phyloP scores from a whole-genome alignment of 1,284 basidiomycete species.

The Anthracocystis panici-leucophaei region DNA sequence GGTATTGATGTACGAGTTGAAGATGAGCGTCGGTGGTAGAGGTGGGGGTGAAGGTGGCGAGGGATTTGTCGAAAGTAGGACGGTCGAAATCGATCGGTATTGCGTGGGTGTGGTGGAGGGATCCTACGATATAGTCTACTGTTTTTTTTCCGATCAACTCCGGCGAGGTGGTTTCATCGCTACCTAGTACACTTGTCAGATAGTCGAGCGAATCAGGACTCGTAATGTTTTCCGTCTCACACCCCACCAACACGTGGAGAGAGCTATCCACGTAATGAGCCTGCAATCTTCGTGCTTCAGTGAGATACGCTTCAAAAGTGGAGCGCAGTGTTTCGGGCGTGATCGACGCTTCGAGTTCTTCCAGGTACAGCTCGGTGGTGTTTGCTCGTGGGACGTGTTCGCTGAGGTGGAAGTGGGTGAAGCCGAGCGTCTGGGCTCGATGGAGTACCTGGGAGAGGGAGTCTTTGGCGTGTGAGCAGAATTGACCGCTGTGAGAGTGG shows the following conservation, averaged over 20 bases:
- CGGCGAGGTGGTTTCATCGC: slow-evolving; percentile 36
- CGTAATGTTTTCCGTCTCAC: slow-evolving; percentile 93
- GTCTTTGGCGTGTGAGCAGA: slow-evolving; percentile 88
- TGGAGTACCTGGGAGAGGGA: slow-evolving; percentile 82
- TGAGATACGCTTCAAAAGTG: slow-evolving; percentile 79
- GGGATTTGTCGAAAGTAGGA: slow-evolving; percentile 76
- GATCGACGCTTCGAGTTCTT: slow-evolving; percentile 76
- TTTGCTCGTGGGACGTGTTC: slow-evolving; percentile 94
- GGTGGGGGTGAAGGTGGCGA: slow-evolving; percentile 72
- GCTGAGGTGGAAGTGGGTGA: slow-evolving; percentile 86
- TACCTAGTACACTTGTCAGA: slow-evolving; percentile 72
- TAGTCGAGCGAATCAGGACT: slow-evolving; percentile 75
- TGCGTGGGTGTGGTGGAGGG: slow-evolving; percentile 87
- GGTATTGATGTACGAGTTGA: slow-evolving; percentile 47
- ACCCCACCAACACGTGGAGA: slow-evolving; percentile 85
- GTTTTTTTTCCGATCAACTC: slow-evolving; percentile 33
- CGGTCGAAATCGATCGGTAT: slow-evolving; percentile 94
- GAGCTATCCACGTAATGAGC: slow-evolving; percentile 14
- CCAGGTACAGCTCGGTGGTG: slow-evolving; percentile 85
- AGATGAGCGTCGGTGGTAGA: slow-evolving; percentile 23
- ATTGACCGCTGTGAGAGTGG: slow-evolving; percentile 96
- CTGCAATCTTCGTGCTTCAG: slow-evolving; percentile 83
- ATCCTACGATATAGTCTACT: slow-evolving; percentile 92
- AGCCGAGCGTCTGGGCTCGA: slow-evolving; percentile 82
- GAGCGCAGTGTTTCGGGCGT: slow-evolving; percentile 73